Evolutionary conservation across 2,329 filamentous ascomycete species (phyloP), one percentile per base, ranked within the genome.

Genomic region (Cercospora canescens): DNA sequence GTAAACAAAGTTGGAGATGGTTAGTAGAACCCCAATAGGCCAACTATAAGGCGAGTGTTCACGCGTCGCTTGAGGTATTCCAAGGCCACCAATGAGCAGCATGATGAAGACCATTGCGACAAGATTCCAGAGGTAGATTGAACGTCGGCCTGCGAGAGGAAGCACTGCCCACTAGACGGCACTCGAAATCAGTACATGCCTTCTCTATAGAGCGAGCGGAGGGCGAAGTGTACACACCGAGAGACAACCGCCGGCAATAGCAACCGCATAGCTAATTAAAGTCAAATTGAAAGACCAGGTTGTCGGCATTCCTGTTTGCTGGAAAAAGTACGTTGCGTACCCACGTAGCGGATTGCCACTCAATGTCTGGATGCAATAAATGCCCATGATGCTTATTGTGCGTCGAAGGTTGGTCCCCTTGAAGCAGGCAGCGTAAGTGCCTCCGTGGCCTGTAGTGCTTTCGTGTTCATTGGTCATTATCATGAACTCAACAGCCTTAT

Each of bases 211-310:
- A 34, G 32, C 8, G 52, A n/a, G 14, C 28, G 32, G 26, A 57
- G 32, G 32, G 32, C 32, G 32, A 34, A 34, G 32, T 34, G 32
- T 34, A 34, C 54, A 32, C 21, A 57, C 54, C 54, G 78, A 73
- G 9, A 76, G 61, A 1, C 78, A 60, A 0, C 71, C 73, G 8
- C 75, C 77, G 28, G 74, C 52, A 12, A 78, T 75, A 24, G 74
- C 76, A 1, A 78, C 66, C 18, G 69, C 75, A 64, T 77, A 76
- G 64, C 83, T 82, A 1, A 82, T 76, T 3, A 78, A 71, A 6
- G 74, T 71, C 48, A 76, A 73, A 68, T 71, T 65, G 58, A 73
- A 73, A 7, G 73, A 61, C 11, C 66, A 54, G 16, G 60, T 64
- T 8, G 65, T 71, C 41, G 67, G 61, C 16, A 80, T 69, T 21